Percentiles rank a stretch among this genome's conserved stretches.
phyloP scores from a whole-genome alignment of 441 rosid genomes.

The Euphorbia celastroides region DNA sequence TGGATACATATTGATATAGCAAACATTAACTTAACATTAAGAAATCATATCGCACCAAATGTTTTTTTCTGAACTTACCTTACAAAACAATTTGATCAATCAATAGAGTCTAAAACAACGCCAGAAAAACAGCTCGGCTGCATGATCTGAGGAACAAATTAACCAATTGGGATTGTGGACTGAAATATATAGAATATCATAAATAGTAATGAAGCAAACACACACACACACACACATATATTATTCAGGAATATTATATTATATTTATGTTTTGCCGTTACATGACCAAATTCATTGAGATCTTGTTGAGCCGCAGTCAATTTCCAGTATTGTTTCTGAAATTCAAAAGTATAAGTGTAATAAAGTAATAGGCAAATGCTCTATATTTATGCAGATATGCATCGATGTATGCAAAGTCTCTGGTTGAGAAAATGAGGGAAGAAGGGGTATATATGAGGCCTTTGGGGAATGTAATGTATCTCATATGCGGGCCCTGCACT shows the following conservation, averaged over 20 bases:
- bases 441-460: constrained; percentile 82
- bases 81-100: not conserved
- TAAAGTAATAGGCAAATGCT: not conserved
- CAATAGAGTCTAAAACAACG: not conserved
- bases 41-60: constrained; percentile 4
- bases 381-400: constrained; percentile 46
- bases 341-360: not conserved
- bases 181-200: too few species aligned
- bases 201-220: too few species aligned
- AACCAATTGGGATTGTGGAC: not conserved
- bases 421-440: constrained; percentile 57
- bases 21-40: not conserved
- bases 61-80: not conserved
- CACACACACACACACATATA: too few species aligned
- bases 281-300: not conserved
- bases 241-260: not conserved
- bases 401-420: constrained; percentile 55
- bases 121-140: not conserved
- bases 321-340: not conserved
- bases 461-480: constrained; percentile 81
- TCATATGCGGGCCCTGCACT: constrained; percentile 89
- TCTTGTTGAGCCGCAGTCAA: not conserved
- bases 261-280: too few species aligned
- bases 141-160: not conserved
- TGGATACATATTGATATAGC: not conserved